phyloP scores from a whole-genome alignment of 2,329 filamentous ascomycete species.

The Fusarium anthophilum region DNA sequence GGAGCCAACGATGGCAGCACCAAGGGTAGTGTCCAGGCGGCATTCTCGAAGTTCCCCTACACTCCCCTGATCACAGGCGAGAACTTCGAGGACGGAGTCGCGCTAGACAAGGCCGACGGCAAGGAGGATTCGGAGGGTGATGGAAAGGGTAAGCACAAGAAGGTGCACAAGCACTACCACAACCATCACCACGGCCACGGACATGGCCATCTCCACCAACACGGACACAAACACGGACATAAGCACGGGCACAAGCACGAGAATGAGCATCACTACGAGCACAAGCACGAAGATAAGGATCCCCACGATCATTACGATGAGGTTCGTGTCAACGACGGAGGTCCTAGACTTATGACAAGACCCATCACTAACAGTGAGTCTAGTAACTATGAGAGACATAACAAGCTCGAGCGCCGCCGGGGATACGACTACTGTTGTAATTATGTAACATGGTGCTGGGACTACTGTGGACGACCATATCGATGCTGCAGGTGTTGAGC shows the following conservation, averaged over 20 bases:
- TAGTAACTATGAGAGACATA: not conserved
- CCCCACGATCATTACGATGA: not conserved
- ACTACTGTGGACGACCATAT: not conserved
- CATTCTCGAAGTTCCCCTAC: slow-evolving; percentile 39
- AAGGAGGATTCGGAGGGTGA: not conserved
- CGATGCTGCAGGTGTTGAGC: not conserved
- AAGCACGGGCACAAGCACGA: slow-evolving; percentile 6
- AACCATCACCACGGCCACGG: not conserved
- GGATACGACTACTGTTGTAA: not conserved
- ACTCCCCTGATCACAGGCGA: slow-evolving; percentile 44
- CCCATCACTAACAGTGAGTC: not conserved
- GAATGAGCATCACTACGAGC: not conserved
- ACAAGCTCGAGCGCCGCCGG: not conserved
- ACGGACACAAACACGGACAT: not conserved
- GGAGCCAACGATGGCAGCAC: slow-evolving; percentile 44
- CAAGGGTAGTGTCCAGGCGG: slow-evolving; percentile 40
- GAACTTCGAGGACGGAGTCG: slow-evolving; percentile 39
- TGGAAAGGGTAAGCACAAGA: not conserved
- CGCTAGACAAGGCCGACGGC: not conserved
- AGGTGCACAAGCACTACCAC: slow-evolving; percentile 12
- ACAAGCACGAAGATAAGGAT: not conserved
- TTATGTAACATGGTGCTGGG: not conserved
- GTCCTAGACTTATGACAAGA: not conserved
- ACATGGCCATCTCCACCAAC: not conserved
- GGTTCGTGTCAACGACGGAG: not conserved